Evolutionary conservation across 208 protist species (phyloP), one percentile per base, ranked within the genome.

Genomic region (Wallacemonas sp.): DNA sequence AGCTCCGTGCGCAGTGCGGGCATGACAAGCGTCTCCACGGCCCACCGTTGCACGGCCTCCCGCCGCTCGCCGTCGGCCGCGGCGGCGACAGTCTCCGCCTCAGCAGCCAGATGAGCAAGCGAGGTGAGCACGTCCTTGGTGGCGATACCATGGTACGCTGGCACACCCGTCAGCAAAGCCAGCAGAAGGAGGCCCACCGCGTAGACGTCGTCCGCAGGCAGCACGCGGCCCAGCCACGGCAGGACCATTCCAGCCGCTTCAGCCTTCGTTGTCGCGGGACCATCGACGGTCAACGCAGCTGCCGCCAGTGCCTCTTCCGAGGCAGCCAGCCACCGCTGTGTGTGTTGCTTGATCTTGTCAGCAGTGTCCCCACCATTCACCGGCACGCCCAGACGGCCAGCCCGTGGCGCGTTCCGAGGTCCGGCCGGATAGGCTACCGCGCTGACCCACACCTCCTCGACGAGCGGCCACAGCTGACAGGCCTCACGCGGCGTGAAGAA

Each of bases 121-220:
- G 38, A 9, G 10, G 21, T 5, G 3, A 82, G 53, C 29, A 77
- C 77, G 13, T 79, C 80, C 36, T 71, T 72, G 27, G 86, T 39
- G 0, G 68, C 72, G 3, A 48, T 44, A 4, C 62, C 71, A 59
- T 89, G 76, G 41, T 91, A 83, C 34, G 79, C 66, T 13, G 89
- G 89, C 1, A 85, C 71, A n/a, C 85, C 89, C 9, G 74, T 6
- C 22, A 84, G 59, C 26, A 87, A 73, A 1, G 73, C 48, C 10
- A 92, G 59, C 21, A 74, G 70, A 0, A 92, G 58, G 62, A 81
- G 74, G 36, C 80, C 89, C 13, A 92, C 57, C n/a, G 89, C 85
- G 57, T 92, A 89, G n/a, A 94, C 42, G 68, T 94, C 89, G 54
- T 94, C 89, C 0, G 61, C 65, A 27, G 78, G 57, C 9, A 21